These are phyloP conservation scores for Talaromyces piceae DNA, from an alignment of 2,329 filamentous ascomycete genomes.

Conservation along the genomic window DNA sequence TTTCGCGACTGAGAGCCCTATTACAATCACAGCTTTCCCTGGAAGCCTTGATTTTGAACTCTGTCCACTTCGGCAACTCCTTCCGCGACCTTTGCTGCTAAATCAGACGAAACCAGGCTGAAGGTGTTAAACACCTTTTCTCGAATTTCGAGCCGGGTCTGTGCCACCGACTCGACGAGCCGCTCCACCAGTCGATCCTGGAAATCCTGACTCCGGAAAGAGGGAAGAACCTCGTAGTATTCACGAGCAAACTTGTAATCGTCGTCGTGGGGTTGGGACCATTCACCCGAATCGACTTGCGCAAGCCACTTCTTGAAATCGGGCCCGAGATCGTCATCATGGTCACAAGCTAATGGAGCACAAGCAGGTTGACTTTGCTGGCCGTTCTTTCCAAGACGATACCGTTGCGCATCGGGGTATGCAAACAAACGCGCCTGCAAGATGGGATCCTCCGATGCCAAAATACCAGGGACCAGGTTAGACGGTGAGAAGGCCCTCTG, in stretches of 20 bases:
- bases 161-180: not conserved
- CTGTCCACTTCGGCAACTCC: not conserved
- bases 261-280: not conserved
- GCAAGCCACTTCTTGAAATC: not conserved
- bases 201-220: not conserved
- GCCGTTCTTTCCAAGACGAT: slow-evolving; percentile 58
- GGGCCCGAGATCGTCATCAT: not conserved
- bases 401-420: slow-evolving; percentile 60
- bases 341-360: not conserved
- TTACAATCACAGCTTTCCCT: not conserved
- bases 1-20: not conserved
- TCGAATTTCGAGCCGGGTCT: not conserved
- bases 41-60: not conserved
- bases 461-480: slow-evolving; percentile 59
- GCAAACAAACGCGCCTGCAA: slow-evolving; percentile 64
- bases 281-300: not conserved
- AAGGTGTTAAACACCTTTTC: not conserved
- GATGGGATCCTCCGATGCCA: slow-evolving; percentile 63
- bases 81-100: not conserved
- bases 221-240: not conserved
- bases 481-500: slow-evolving; percentile 63
- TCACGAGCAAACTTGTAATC: not conserved
- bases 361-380: slow-evolving; percentile 45
- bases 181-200: not conserved
- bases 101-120: not conserved